Conservation (phyloP, 1,284 basidiomycete genomes). For the Trametes hirsuta region DNA sequence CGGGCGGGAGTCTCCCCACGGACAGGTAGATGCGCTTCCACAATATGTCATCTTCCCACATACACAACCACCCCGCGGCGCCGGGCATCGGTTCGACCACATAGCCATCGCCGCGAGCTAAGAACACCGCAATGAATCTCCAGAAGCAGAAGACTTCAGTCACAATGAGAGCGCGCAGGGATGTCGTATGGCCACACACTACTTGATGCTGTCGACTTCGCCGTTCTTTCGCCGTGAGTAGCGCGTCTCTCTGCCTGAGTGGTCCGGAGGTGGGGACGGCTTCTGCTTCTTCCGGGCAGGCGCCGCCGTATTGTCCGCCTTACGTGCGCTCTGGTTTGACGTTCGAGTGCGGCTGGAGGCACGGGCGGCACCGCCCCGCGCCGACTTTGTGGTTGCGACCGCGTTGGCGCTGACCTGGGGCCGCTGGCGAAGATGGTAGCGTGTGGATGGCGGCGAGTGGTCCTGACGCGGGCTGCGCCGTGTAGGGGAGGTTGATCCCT, state of each 20-base stretch:
- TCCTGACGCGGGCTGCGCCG: neutral
- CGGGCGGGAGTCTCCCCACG: neutral
- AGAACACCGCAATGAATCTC: too few species aligned
- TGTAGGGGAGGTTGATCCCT: neutral
- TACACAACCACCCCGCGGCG: neutral
- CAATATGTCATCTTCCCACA: neutral
- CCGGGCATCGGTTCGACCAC: too few species aligned
- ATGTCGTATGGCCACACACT: neutral
- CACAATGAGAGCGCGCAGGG: neutral
- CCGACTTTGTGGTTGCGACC: neutral
- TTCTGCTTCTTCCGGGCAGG: slow-evolving; percentile 20
- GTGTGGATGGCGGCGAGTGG: slow-evolving; percentile 7
- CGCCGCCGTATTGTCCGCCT: slow-evolving; percentile 6
- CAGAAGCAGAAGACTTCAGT: too few species aligned
- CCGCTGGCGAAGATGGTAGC: slow-evolving; percentile 22
- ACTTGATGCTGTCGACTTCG: slow-evolving; percentile 15
- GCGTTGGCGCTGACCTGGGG: neutral
- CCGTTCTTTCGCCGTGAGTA: slow-evolving; percentile 12
- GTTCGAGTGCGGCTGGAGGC: slow-evolving; percentile 10
- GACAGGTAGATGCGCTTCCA: neutral
- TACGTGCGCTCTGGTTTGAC: slow-evolving; percentile 1
- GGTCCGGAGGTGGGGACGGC: slow-evolving; percentile 11
- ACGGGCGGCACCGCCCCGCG: neutral
- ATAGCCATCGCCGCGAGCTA: too few species aligned
- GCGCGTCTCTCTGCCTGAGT: neutral